Conservation (phyloP, 2,329 filamentous ascomycete species). For the Neopestalotiopsis sp. region DNA sequence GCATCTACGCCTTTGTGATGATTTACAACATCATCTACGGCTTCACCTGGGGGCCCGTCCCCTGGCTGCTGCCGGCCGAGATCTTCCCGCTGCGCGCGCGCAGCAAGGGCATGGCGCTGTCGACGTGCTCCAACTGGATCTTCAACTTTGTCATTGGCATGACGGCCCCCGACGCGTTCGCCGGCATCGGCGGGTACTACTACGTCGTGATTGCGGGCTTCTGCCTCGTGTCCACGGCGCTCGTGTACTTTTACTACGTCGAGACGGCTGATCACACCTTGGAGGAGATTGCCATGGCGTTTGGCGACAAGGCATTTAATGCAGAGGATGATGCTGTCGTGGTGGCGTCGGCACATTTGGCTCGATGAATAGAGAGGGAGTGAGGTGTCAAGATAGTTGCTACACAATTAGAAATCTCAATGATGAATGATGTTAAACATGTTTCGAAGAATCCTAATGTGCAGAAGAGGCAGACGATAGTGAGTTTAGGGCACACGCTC, state of each 20-base stretch:
- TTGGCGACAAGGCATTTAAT: neutral
- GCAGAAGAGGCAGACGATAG: too few relatives aligned
- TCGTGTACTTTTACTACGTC: neutral
- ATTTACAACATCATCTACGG: constrained; percentile 1
- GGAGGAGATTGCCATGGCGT: neutral
- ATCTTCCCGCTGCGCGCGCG: neutral
- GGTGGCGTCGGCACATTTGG: neutral
- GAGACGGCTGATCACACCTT: constrained; percentile 2
- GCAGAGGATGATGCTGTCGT: neutral
- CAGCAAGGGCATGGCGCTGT: constrained; percentile 6
- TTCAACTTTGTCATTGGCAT: constrained; percentile 11
- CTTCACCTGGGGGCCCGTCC: neutral
- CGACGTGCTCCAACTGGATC: constrained; percentile 3
- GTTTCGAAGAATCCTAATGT: too few relatives aligned
- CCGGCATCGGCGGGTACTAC: neutral
- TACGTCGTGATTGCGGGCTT: constrained; percentile 4
- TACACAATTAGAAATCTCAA: too few relatives aligned
- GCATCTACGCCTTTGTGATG: neutral
- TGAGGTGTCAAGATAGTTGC: too few relatives aligned
- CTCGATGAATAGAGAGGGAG: too few relatives aligned
- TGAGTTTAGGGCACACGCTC: too few relatives aligned
- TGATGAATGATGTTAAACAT: too few relatives aligned
- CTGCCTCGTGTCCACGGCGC: neutral
- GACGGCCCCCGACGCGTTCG: neutral
- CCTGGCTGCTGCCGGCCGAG: neutral